phyloP scores from a whole-genome alignment of 2,329 filamentous ascomycete species.

The Plectosphaerella cucumerina region DNA sequence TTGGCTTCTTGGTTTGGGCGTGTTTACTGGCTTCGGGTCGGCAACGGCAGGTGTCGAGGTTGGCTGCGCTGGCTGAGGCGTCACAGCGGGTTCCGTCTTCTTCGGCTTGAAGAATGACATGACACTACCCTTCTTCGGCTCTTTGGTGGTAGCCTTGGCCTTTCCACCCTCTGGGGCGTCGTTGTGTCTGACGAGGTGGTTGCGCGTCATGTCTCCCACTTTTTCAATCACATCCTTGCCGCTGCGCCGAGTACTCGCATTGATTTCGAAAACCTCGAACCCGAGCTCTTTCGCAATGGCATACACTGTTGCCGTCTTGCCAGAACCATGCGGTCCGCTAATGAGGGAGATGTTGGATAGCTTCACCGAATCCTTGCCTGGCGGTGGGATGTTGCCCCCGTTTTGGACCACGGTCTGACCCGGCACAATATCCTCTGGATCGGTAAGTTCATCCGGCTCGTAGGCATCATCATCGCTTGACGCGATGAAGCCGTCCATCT shows the following conservation, averaged over 20 bases:
- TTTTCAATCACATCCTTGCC: slow-evolving; percentile 88
- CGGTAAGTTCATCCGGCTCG: slow-evolving; percentile 65
- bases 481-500: slow-evolving; percentile 76
- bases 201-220: slow-evolving; percentile 94
- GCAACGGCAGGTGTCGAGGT: neutral
- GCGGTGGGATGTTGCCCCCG: slow-evolving; percentile 27
- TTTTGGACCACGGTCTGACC: slow-evolving; percentile 53
- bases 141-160: too few relatives aligned
- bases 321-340: slow-evolving; percentile 84
- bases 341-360: slow-evolving; percentile 77
- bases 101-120: slow-evolving; percentile 72
- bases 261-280: slow-evolving; percentile 95
- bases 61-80: neutral
- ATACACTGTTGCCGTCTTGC: slow-evolving; percentile 89
- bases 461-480: slow-evolving; percentile 71
- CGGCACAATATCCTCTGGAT: slow-evolving; percentile 45
- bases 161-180: slow-evolving; percentile 39
- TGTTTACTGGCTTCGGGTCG: neutral
- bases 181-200: slow-evolving; percentile 67
- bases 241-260: slow-evolving; percentile 74
- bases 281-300: slow-evolving; percentile 87
- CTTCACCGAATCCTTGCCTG: slow-evolving; percentile 39
- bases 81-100: slow-evolving; percentile 43
- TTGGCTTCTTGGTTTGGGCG: slow-evolving; percentile 47
- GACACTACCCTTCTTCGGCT: slow-evolving; percentile 73